Base-by-base conservation (phyloP, 768 basidiomycete species). In the Scleroderma citrinum region DNA sequence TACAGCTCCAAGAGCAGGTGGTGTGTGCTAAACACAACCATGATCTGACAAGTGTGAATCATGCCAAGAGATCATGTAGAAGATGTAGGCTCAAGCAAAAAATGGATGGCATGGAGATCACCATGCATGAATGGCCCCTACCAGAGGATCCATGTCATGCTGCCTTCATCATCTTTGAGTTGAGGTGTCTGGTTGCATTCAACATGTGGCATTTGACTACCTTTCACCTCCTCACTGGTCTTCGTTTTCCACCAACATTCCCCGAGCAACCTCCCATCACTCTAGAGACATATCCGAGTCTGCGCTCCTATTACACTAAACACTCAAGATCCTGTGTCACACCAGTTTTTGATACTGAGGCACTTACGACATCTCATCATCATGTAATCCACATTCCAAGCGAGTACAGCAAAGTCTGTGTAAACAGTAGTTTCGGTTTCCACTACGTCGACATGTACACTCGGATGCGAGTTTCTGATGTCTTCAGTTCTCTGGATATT, bases 121-220 rank as follows among this genome's bases (percentile, higher is more conserved):
- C 20, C 2, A 57, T 71, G 5, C 62, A 71, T 38, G 75, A 76
- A 52, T 73, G 72, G 73, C 75, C 74, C 0, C 53, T 76, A 17
- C 71, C 75, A 5, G 24, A 46, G 2, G 41, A 58, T 19, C n/a
- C 13, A 5, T 7, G 50, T 7, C 36, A 49, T 10, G 60, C 61
- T 0, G 56, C 67, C 42, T 49, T 56, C 0, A 57, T 63, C 8
- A 60, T 76, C 26, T 29, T 29, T 8, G 26, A 29, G 26, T 8
- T 29, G 26, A 29, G 8, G 26, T 29, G 26, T 29, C 26, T 8
- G 5, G 8, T 29, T 8, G 26, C 26, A 8, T 29, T 29, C 8
- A 29, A 29, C 8, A 29, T 71, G 46, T 79, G 77, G 77, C 68
- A 78, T 43, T 60, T 56, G 1, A 59, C 62, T 24, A 76, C 76